phyloP scores from a whole-genome alignment of 805 yeast species.

The Monosporozyma unispora region DNA sequence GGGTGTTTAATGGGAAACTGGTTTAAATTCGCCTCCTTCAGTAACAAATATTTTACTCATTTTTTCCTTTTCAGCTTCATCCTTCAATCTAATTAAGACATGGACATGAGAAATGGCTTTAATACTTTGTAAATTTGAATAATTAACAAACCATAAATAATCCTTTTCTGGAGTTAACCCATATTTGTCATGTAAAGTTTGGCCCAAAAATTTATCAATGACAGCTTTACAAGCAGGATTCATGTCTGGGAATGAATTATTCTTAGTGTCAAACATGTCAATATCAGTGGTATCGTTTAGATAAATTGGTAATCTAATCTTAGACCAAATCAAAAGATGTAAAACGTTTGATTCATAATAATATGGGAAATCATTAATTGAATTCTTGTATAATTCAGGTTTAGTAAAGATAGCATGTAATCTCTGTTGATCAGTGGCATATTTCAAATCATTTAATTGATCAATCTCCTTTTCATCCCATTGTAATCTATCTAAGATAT shows the following conservation, averaged over 20 bases:
- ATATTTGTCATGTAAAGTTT: conserved; percentile 31
- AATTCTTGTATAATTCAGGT: conserved; percentile 32
- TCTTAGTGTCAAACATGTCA: conserved; percentile 40
- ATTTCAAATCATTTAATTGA: conserved; percentile 10
- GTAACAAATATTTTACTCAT: conserved; percentile 3
- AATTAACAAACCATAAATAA: conserved; percentile 62
- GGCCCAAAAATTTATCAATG: conserved; percentile 41
- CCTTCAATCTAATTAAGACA: conserved; percentile 37
- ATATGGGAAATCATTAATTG: conserved; percentile 60
- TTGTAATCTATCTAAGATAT: conserved; percentile 39
- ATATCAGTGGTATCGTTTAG: conserved; percentile 30
- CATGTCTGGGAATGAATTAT: conserved; percentile 25
- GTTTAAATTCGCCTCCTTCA: conserved; percentile 5
- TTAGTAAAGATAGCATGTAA: conserved; percentile 19
- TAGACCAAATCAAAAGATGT: conserved; percentile 64
- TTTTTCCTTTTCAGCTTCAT: conserved; percentile 1
- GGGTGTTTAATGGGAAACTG: not conserved
- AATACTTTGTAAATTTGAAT: conserved; percentile 62
- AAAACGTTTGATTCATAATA: conserved; percentile 41
- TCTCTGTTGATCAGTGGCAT: conserved; percentile 17
- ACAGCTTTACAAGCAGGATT: conserved; percentile 37
- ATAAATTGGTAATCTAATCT: conserved; percentile 45
- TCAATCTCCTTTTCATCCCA: conserved; percentile 38
- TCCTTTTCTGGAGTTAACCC: conserved; percentile 26
- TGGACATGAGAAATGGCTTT: conserved; percentile 63